Base-by-base conservation (phyloP, 1,139 yeast genomes). In the Saccharomycopsis phalli region DNA sequence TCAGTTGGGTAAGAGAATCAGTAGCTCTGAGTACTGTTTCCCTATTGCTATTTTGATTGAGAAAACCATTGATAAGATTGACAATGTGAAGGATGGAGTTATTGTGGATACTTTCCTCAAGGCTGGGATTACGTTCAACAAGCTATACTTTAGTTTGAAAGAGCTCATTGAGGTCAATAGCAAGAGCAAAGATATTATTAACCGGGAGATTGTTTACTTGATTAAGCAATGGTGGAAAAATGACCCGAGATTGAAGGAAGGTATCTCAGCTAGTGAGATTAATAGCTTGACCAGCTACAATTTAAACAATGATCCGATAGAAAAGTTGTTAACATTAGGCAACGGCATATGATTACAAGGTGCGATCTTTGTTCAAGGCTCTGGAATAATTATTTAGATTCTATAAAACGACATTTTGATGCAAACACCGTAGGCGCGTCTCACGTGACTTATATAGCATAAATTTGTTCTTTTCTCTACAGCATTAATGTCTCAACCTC, bases 121-220 rank as follows among this genome's bases (percentile, higher is more conserved):
- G 42, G 75, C 87, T n/a, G 94, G 94, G 1, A 76, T 84, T 6
- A 60, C 79, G 7, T 77, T 67, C 54, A 88, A 80, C 46, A 78
- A 77, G 51, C 57, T 87, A 39, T 83, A 82, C 54, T 75, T 74
- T 49, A 68, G 76, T 19, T 60, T 86, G 54, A 76, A 71, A 52
- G 82, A 81, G 34, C 60, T 83, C 46, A 71, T 83, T 48, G 93
- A 81, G 50, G 71, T 77, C 38, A 69, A 74, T 32, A 66, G 65
- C 48, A 77, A 74, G 41, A 54, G 68, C 23, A 46, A 51, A 4
- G 54, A 59, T 32, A 51, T 54, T 0, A 73, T 74, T 50, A 65
- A 66, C 10, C 59, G 61, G 35, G 87, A 80, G 53, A 75, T 80
- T 79, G 56, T 63, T 7, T 74, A 74, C 55, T 63, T 81, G 55